Conservation (phyloP, 164 flowering plant genomes). For the Vitis riparia region DNA sequence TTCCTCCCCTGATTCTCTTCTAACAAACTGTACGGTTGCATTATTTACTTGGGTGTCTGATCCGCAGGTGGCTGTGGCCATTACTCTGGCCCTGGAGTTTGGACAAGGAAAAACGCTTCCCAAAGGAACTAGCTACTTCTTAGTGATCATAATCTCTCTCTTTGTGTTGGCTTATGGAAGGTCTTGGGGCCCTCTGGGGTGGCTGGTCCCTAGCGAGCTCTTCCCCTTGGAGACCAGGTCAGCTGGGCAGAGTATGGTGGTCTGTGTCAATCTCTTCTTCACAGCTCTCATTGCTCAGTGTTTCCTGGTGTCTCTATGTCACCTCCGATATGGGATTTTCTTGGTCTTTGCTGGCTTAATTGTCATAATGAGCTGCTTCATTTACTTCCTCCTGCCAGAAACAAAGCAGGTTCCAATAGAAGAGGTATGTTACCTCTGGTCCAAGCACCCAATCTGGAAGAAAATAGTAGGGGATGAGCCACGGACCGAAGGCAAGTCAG, state of each 20-base stretch:
- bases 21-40: background rate
- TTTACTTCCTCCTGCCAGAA: constrained; percentile 84
- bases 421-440: constrained; percentile 60
- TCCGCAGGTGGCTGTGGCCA: constrained; percentile 58
- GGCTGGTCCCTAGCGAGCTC: constrained; percentile 93
- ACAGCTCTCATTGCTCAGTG: constrained; percentile 82
- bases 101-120: constrained; percentile 62
- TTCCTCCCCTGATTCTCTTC: background rate
- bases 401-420: constrained; percentile 94
- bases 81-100: constrained; percentile 64
- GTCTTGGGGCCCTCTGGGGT: constrained; percentile 96
- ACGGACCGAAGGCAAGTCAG: background rate
- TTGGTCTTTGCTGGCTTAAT: constrained; percentile 73
- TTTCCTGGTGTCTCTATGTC: constrained; percentile 78
- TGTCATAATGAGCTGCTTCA: constrained; percentile 61
- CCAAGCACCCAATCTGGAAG: constrained; percentile 81
- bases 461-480: constrained; percentile 21
- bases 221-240: constrained; percentile 91
- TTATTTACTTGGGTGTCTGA: background rate
- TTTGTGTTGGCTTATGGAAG: constrained; percentile 75
- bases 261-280: constrained; percentile 80
- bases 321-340: constrained; percentile 77
- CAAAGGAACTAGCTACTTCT: constrained; percentile 50
- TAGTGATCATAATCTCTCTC: constrained; percentile 61
- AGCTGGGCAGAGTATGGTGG: constrained; percentile 89